Percentiles rank a stretch among this genome's conserved stretches.
phyloP scores from a whole-genome alignment of 225 moss, liverwort and hornwort genomes.

The Marchantia polymorpha region DNA sequence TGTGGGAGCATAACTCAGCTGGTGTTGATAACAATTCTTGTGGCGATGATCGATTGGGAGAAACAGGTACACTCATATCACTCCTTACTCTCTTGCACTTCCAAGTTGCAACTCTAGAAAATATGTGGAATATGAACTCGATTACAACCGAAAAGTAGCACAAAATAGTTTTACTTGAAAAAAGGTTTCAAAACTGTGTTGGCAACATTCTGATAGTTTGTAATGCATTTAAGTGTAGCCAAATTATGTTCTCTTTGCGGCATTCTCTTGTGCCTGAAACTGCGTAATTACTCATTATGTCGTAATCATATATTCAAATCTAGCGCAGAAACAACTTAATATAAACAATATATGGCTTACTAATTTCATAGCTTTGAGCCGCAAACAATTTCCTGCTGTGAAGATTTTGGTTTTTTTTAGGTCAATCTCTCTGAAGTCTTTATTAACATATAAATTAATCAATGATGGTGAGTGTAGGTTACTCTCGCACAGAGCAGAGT shows the following conservation, averaged over 20 bases:
- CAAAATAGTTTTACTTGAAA: background rate
- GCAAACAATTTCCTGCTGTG: background rate
- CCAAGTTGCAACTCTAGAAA: too few relatives aligned
- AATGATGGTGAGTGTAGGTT: background rate
- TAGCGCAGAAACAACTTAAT: too few relatives aligned
- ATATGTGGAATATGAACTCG: too few relatives aligned
- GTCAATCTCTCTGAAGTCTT: background rate
- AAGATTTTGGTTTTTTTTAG: too few relatives aligned
- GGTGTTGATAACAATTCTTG: background rate
- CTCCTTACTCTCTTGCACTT: background rate
- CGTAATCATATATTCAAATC: too few relatives aligned
- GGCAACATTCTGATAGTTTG: background rate
- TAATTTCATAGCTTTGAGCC: background rate
- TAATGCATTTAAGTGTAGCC: background rate
- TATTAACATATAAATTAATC: too few relatives aligned
- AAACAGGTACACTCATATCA: background rate
- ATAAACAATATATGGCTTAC: too few relatives aligned
- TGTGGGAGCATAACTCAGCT: slow-evolving; percentile 4
- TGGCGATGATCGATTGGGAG: slow-evolving; percentile 1
- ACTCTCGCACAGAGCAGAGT: background rate
- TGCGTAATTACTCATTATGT: too few relatives aligned
- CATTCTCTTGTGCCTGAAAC: too few relatives aligned
- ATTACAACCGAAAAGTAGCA: too few relatives aligned
- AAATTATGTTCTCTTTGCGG: too few relatives aligned
- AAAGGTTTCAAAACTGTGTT: background rate